Percentiles rank a stretch among this genome's conserved stretches.
phyloP scores from a whole-genome alignment of 345 rosid genomes.

The Aegle marmelos region DNA sequence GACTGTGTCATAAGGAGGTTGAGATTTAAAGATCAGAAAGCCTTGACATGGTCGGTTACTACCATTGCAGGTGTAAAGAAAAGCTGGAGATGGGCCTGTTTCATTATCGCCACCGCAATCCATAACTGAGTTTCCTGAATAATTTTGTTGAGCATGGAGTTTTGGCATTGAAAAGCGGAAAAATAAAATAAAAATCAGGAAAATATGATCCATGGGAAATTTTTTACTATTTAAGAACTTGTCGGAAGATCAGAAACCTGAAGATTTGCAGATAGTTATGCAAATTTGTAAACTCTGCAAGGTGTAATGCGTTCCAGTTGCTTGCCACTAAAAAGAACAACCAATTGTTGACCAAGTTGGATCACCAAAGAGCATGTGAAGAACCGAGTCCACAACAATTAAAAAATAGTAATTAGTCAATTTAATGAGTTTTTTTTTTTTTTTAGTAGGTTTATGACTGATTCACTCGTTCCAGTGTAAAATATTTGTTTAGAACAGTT shows the following conservation, averaged over 20 bases:
- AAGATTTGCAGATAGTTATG: background rate
- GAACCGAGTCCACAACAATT: background rate
- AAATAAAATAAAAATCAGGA: conserved; percentile 4
- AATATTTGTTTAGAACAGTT: background rate
- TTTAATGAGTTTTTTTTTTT: background rate
- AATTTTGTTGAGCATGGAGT: conserved; percentile 25
- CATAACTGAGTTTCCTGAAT: conserved; percentile 22
- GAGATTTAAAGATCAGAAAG: conserved; percentile 31
- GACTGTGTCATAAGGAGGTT: conserved; percentile 32
- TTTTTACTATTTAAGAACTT: too few species aligned
- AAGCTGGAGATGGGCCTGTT: conserved; percentile 27
- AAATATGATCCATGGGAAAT: conserved; percentile 18
- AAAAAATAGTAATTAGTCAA: background rate
- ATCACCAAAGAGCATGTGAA: background rate
- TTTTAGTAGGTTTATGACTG: background rate
- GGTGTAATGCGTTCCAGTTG: background rate
- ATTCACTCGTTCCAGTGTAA: background rate
- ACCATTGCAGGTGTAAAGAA: conserved; percentile 35
- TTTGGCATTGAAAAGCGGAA: conserved; percentile 8
- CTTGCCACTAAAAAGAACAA: background rate
- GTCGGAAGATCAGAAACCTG: background rate
- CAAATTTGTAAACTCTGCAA: background rate
- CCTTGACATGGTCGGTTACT: conserved; percentile 24
- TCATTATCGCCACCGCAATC: conserved; percentile 11
- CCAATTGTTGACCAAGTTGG: background rate